These are phyloP conservation scores for Ambrosia trifida DNA, from an alignment of 129 eudicot genomes.

Conservation along the genomic window DNA sequence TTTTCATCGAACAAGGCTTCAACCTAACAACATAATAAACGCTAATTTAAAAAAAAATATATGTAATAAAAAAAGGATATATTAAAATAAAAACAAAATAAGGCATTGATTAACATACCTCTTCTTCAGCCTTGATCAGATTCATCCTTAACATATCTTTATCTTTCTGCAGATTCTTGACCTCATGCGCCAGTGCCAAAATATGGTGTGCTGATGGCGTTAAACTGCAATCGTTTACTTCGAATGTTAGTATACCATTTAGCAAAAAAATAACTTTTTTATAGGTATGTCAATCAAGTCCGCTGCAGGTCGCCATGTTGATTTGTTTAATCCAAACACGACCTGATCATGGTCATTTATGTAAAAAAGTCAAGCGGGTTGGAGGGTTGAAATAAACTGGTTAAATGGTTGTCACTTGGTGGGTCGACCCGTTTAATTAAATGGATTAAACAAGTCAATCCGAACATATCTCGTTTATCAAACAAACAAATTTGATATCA, in stretches of 20 bases:
- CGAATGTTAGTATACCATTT: background rate
- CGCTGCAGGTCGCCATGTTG: background rate
- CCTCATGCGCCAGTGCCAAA: slow-evolving; percentile 50
- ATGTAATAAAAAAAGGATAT: background rate
- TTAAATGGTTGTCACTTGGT: background rate
- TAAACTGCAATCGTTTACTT: slow-evolving; percentile 42
- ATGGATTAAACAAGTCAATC: background rate
- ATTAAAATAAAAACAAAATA: background rate
- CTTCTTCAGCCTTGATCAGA: slow-evolving; percentile 72
- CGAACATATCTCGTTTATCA: background rate
- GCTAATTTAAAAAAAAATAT: background rate
- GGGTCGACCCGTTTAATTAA: background rate
- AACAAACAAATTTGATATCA: background rate
- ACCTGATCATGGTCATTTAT: background rate
- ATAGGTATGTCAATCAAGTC: background rate
- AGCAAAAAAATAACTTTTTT: background rate
- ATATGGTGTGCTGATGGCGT: slow-evolving; percentile 55
- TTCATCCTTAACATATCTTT: slow-evolving; percentile 63
- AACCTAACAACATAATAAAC: slow-evolving; percentile 42
- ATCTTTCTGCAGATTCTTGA: slow-evolving; percentile 50
- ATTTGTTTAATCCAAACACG: background rate
- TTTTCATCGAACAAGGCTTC: slow-evolving; percentile 49
- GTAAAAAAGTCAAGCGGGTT: background rate
- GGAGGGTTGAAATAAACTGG: background rate
- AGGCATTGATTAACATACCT: slow-evolving; percentile 39